A percentile compares a stretch with the other conserved stretches of the same genome.
Evolutionary conservation across 345 rosid genomes (phyloP).

Genomic region (Linum trigynum): DNA sequence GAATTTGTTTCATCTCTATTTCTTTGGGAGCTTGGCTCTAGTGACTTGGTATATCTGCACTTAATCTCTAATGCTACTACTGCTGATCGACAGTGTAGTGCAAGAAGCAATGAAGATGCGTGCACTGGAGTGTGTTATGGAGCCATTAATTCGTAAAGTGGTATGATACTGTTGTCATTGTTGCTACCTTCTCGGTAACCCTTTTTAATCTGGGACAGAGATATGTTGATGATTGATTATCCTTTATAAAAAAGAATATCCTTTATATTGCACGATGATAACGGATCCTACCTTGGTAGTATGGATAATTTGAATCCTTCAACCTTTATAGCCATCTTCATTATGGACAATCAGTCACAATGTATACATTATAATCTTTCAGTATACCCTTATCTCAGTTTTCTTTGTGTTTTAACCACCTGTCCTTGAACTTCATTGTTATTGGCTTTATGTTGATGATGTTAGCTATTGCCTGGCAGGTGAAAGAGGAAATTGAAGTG

Average conservation of each 20-base stretch:
- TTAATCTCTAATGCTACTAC: slow-evolving; percentile 18
- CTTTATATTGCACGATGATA: background rate
- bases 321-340: background rate
- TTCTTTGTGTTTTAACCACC: background rate
- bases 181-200: background rate
- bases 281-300: background rate
- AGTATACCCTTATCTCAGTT: background rate
- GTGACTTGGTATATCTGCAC: background rate
- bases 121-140: slow-evolving; percentile 75
- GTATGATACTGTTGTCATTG: slow-evolving; percentile 30
- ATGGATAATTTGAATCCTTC: background rate
- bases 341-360: background rate
- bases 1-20: background rate
- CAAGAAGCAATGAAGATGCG: slow-evolving; percentile 76
- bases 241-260: too few species aligned
- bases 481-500: slow-evolving; percentile 87
- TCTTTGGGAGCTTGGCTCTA: too few species aligned
- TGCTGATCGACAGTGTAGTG: slow-evolving; percentile 57
- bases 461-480: slow-evolving; percentile 33
- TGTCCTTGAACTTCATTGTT: background rate
- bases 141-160: slow-evolving; percentile 94
- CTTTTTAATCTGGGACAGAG: background rate
- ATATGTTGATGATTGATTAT: background rate
- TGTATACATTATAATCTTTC: background rate
- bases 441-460: background rate